Percentiles rank a stretch among this genome's conserved stretches.
Conservation (phyloP, 345 rosid species). For the Gossypium sturtianum region DNA sequence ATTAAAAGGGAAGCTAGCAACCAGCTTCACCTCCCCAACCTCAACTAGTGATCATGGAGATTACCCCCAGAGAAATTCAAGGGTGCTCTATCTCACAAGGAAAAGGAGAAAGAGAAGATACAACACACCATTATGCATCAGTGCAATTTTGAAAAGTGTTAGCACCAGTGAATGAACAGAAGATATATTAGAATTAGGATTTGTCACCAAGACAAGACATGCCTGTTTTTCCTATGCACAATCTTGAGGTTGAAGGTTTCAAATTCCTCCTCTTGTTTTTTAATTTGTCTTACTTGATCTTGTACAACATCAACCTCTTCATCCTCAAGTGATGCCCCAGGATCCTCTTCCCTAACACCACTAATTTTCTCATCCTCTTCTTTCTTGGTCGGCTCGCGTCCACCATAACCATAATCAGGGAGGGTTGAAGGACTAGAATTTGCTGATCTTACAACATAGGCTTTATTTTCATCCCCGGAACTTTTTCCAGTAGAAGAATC, state of each 20-base stretch:
- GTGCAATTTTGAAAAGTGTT: neutral
- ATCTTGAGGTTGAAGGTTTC: conserved; percentile 96
- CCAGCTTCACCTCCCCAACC: conserved; percentile 6
- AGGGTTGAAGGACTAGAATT: conserved; percentile 66
- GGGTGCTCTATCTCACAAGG: neutral
- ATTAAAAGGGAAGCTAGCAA: neutral
- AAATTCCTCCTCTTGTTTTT: conserved; percentile 94
- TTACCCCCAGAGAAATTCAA: neutral
- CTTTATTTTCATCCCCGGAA: conserved; percentile 65
- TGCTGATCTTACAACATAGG: conserved; percentile 46
- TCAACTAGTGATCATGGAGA: neutral
- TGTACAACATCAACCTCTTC: conserved; percentile 95
- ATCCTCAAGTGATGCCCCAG: conserved; percentile 67
- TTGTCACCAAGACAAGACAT: conserved; percentile 23
- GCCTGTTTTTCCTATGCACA: conserved; percentile 98
- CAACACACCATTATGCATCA: neutral
- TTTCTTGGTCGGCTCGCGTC: conserved; percentile 47
- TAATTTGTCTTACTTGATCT: conserved; percentile 96
- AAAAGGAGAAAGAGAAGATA: neutral
- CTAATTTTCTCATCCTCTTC: conserved; percentile 52
- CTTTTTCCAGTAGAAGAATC: conserved; percentile 68
- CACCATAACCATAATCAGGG: conserved; percentile 60
- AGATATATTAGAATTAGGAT: neutral
- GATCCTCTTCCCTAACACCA: conserved; percentile 63
- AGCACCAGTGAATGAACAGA: conserved; percentile 14